phyloP scores from a whole-genome alignment of 2,329 filamentous ascomycete species.

The Sporothrix luriei region DNA sequence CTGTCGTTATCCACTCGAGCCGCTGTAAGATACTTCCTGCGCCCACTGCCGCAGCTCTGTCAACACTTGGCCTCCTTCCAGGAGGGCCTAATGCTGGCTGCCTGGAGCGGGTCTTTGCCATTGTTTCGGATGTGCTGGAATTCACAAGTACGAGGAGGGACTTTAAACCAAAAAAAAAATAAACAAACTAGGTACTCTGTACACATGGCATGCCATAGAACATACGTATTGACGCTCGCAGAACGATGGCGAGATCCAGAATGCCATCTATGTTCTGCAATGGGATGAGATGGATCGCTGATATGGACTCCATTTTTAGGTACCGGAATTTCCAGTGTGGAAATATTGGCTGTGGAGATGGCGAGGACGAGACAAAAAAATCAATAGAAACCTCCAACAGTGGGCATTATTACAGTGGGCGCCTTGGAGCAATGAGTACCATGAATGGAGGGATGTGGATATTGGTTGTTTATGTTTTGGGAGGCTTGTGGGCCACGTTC shows the following conservation, averaged over 20 bases:
- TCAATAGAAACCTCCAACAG: neutral
- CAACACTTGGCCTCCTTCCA: neutral
- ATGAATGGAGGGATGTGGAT: neutral
- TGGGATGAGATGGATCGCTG: slow-evolving; percentile 10
- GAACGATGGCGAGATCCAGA: neutral
- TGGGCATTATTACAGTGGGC: neutral
- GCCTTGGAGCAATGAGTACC: neutral
- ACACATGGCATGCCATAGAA: neutral
- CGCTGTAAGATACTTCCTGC: slow-evolving; percentile 14
- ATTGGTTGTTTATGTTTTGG: slow-evolving; percentile 14
- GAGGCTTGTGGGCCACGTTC: neutral
- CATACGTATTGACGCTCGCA: neutral
- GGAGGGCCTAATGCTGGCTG: neutral
- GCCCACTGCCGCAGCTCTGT: neutral
- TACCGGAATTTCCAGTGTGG: neutral
- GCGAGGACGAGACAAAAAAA: neutral
- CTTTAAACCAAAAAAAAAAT: neutral
- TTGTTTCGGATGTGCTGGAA: neutral
- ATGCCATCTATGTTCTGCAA: neutral
- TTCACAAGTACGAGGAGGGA: neutral
- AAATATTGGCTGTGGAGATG: slow-evolving; percentile 6
- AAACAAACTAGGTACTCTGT: neutral
- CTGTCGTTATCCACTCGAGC: neutral
- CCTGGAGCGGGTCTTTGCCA: slow-evolving; percentile 15
- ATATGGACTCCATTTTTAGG: neutral